A percentile compares a stretch with the other conserved stretches of the same genome.
Evolutionary conservation across 176 grass and related monocot species (phyloP).

Genomic region (Phyllostachys edulis): DNA sequence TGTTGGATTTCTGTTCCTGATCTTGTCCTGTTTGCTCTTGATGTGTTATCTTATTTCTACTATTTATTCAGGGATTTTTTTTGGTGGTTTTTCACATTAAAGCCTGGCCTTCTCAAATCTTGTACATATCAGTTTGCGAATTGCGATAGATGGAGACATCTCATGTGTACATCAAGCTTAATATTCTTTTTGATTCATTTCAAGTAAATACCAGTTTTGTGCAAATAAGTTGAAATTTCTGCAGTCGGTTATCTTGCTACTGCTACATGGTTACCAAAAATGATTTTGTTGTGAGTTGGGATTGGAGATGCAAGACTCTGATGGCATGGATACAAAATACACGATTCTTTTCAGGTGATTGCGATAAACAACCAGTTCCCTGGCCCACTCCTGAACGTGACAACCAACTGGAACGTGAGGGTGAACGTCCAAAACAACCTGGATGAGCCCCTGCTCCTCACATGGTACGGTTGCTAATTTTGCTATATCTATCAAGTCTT

Average conservation of each 20-base stretch:
- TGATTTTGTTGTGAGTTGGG: neutral
- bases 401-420: slow-evolving; percentile 75
- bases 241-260: neutral
- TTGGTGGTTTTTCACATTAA: neutral
- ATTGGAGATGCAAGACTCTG: slow-evolving; percentile 13
- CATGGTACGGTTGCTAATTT: slow-evolving; percentile 45
- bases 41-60: neutral
- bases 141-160: neutral
- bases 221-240: neutral
- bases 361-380: slow-evolving; percentile 74
- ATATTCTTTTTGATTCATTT: neutral
- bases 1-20: neutral
- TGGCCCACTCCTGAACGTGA: slow-evolving; percentile 72
- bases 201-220: neutral
- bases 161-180: neutral
- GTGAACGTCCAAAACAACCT: slow-evolving; percentile 88
- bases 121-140: neutral
- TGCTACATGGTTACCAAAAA: too few species aligned
- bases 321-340: neutral
- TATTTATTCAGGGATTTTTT: neutral
- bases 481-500: neutral
- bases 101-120: neutral
- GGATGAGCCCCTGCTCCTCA: slow-evolving; percentile 81
- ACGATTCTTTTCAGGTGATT: slow-evolving; percentile 44
- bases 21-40: neutral